Base-by-base conservation (phyloP, 1,284 basidiomycete genomes). In the Ceraceosorus bombacis region DNA sequence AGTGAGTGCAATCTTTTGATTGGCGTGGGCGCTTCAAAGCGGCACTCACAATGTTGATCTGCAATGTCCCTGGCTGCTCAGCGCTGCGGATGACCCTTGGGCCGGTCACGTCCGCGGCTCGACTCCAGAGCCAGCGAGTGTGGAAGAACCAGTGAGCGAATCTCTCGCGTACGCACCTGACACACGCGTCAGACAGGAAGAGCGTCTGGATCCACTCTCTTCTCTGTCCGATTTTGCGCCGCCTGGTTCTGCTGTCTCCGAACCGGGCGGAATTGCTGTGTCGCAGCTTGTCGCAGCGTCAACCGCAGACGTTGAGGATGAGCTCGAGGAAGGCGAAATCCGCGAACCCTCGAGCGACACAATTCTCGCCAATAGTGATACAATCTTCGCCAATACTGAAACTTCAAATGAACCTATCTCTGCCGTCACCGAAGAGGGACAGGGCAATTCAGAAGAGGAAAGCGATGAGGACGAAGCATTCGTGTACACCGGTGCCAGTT, bases 401-500 rank as follows among this genome's bases (percentile, higher is more conserved):
- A 27, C 27, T 1, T 27, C 27, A 27, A 27, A 27, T 27, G 27
- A 27, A 6, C 5, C 6, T 6, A 37, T 1, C 13, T 5, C 13
- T 8, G 13, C 49, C 12, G 17, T 9, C 10, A 37, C 49, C 13
- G 51, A 55, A n/a, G 37, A 37, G 9, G 46, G 39, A 13, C 36
- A 49, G n/a, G 49, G 27, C n/a, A 6, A 36, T 39, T 17, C 15
- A 15, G 55, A 56, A 5, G 48, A 38, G n/a, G 56, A 57, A 10
- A 51, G 53, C 6, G 46, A 52, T 6, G 56, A 57, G 27, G 56
- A 57, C 5, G 56, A 57, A 37, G 56, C 56, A 39, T 57, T 57
- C 52, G 49, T 57, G 15, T 57, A 57, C 38, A 49, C 56, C 9
- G 56, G 56, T 7, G 56, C 53, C 12, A 12, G 38, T 54, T 10